Evolutionary conservation across 2,329 filamentous ascomycete genomes (phyloP).

Genomic region (Orbilia brochopaga): DNA sequence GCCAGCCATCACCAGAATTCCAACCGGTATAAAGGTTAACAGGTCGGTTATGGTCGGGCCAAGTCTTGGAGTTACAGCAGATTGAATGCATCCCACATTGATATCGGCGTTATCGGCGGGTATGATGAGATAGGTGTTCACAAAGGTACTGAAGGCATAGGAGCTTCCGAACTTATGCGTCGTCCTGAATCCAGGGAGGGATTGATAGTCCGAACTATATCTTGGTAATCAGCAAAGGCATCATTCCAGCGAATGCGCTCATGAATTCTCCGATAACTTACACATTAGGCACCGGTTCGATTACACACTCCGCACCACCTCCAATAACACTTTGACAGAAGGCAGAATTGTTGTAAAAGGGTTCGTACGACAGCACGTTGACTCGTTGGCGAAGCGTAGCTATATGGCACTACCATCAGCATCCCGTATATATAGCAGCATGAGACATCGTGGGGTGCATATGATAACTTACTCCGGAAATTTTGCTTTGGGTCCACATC

Average conservation of each 20-base stretch:
- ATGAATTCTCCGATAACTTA: slow-evolving; percentile 15
- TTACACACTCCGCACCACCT: slow-evolving; percentile 14
- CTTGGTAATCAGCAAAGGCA: slow-evolving; percentile 8
- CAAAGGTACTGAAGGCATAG: slow-evolving; percentile 84
- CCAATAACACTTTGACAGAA: slow-evolving; percentile 31
- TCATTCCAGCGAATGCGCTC: neutral
- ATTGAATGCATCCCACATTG: slow-evolving; percentile 77
- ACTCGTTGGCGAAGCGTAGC: slow-evolving; percentile 41
- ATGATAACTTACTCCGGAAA: slow-evolving; percentile 24
- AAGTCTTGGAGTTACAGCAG: slow-evolving; percentile 82
- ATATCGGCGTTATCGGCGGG: slow-evolving; percentile 70
- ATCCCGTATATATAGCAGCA: neutral
- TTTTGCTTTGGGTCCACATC: slow-evolving; percentile 22
- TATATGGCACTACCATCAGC: slow-evolving; percentile 24
- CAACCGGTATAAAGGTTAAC: slow-evolving; percentile 75
- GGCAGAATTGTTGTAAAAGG: slow-evolving; percentile 25
- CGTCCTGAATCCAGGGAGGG: slow-evolving; percentile 75
- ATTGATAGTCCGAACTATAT: slow-evolving; percentile 54
- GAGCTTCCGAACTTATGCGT: slow-evolving; percentile 76
- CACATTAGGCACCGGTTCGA: slow-evolving; percentile 32
- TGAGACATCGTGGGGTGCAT: neutral
- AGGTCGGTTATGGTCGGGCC: slow-evolving; percentile 61
- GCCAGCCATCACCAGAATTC: slow-evolving; percentile 78
- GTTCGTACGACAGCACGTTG: slow-evolving; percentile 47
- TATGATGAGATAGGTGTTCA: slow-evolving; percentile 73